Conservation (phyloP, 2,329 filamentous ascomycete species). For the Fusarium veterinarium region DNA sequence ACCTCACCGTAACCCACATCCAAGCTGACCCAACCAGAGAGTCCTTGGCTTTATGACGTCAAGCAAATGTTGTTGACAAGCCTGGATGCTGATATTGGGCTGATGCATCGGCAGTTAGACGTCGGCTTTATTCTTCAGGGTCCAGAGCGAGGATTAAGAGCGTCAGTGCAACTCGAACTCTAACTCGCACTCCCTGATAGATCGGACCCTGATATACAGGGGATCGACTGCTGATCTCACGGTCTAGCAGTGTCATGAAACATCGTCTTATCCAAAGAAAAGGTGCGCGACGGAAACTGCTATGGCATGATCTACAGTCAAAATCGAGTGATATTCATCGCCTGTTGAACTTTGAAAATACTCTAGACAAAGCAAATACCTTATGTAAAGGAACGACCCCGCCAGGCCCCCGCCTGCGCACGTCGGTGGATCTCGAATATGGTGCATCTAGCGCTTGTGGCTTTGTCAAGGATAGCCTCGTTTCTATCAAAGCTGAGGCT, state of each 20-base stretch:
- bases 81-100: slow-evolving; percentile 24
- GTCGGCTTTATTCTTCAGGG: slow-evolving; percentile 20
- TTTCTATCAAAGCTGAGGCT: slow-evolving; percentile 42
- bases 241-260: slow-evolving; percentile 6
- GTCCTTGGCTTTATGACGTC: slow-evolving; percentile 39
- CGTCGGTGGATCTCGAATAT: slow-evolving; percentile 27
- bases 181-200: slow-evolving; percentile 6
- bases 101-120: slow-evolving; percentile 32
- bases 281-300: slow-evolving; percentile 23
- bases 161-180: slow-evolving; percentile 18
- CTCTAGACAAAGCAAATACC: slow-evolving; percentile 21
- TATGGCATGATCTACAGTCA: slow-evolving; percentile 38
- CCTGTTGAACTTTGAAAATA: slow-evolving; percentile 3
- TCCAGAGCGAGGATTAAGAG: slow-evolving; percentile 7
- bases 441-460: slow-evolving; percentile 27
- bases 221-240: slow-evolving; percentile 17
- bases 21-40: slow-evolving; percentile 31
- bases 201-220: slow-evolving; percentile 42
- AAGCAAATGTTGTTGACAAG: slow-evolving; percentile 10
- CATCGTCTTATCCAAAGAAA: slow-evolving; percentile 17
- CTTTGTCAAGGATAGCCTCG: slow-evolving; percentile 46
- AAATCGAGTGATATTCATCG: slow-evolving; percentile 19
- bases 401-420: slow-evolving; percentile 30
- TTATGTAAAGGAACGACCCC: slow-evolving; percentile 18
- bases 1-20: slow-evolving; percentile 37